Evolutionary conservation across 2,329 filamentous ascomycete species (phyloP).

Genomic region (Aspergillus sclerotialis): DNA sequence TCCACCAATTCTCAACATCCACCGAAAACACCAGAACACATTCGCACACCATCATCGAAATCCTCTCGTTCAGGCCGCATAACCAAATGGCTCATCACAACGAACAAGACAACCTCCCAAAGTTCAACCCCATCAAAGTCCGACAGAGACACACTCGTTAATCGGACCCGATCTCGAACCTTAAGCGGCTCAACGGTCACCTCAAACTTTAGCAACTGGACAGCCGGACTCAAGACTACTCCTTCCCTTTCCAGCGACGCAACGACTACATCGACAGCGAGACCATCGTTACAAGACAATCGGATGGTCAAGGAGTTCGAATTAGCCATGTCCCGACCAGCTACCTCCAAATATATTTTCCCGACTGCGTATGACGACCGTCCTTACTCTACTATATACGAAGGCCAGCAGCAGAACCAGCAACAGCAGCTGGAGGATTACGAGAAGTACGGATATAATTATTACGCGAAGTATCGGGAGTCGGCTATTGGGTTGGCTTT

Average conservation of each 20-base stretch:
- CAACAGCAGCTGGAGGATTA: neutral
- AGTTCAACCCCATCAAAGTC: conserved; percentile 8
- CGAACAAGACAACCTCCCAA: conserved; percentile 6
- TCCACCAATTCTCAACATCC: neutral
- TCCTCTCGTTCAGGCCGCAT: conserved; percentile 19
- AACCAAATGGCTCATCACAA: conserved; percentile 18
- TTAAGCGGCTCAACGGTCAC: conserved; percentile 29
- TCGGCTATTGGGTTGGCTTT: conserved; percentile 26
- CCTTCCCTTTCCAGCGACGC: conserved; percentile 24
- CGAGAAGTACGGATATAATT: conserved; percentile 6
- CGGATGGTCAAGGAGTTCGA: conserved; percentile 16
- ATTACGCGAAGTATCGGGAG: conserved; percentile 13
- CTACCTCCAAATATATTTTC: neutral
- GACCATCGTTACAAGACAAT: conserved; percentile 4
- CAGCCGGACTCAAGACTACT: conserved; percentile 10
- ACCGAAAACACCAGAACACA: neutral
- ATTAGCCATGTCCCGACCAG: conserved; percentile 3
- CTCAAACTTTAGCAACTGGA: conserved; percentile 8
- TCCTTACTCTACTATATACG: conserved; percentile 19
- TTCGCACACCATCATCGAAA: conserved; percentile 7
- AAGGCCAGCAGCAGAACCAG: conserved; percentile 15
- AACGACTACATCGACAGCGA: conserved; percentile 11
- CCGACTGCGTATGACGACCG: conserved; percentile 6
- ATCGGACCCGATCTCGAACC: conserved; percentile 23
- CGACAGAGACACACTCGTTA: conserved; percentile 14